Base-by-base conservation (phyloP, 768 basidiomycete genomes). In the Daedaleopsis sinensis region DNA sequence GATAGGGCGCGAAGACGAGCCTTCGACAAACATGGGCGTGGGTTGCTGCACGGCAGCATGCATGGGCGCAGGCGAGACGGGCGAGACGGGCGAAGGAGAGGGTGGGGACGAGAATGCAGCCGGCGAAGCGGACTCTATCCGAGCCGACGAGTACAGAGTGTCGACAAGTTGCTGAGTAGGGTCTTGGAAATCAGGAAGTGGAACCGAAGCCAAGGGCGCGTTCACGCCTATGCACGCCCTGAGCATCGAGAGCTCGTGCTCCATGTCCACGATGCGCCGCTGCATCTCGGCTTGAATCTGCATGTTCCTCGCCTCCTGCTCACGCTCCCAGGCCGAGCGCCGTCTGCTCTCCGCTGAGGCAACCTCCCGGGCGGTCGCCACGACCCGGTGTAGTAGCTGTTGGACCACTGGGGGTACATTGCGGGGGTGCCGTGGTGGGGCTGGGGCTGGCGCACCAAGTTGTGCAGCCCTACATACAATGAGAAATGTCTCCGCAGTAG, bases 281-380 rank as follows among this genome's bases (percentile, higher is more conserved):
- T 89, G 85, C 77, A 84, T 81, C 68, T 88, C 84, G 27, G 80
- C 82, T 60, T 88, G 83, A 49, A 78, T 73, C 64, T 84, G 82
- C 15, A 73, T 65, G 53, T 78, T 80, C 66, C 80, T 87, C 11
- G 80, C 80, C 74, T 90, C 90, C 62, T 89, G 86, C 59, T 87
- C 85, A 64, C 81, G 78, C 67, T 92, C 90, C 89, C 90, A 91
- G 39, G 77, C 82, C 9, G 80, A 57, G 51, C 89, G 78, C 19
- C 90, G 80, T 64, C 77, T 82, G 42, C 78, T 75, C 64, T 91
- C 90, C 18, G 75, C 78, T 53, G 88, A 86, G 48, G 86, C 84
- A 0, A 84, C 82, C 36, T 89, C 82, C 64, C 79, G 80, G 1
- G 84, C 85, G 0, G 81, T 78, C n/a, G 79, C 71, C 8, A 89